A percentile compares a stretch with the other conserved stretches of the same genome.
Conservation (phyloP, 2,329 filamentous ascomycete species). For the Aspergillus amoenus region DNA sequence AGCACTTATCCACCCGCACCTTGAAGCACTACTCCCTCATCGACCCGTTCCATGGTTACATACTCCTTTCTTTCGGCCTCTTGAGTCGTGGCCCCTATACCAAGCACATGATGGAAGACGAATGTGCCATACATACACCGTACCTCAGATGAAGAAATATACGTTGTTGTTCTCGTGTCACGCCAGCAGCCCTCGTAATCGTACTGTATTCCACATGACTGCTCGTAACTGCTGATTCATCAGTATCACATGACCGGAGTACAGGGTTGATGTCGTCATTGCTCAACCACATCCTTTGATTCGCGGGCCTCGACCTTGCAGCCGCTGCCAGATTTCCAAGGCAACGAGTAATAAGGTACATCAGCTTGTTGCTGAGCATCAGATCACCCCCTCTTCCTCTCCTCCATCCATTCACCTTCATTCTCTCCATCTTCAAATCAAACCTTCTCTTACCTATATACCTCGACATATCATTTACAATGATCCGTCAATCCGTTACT, state of each 20-base stretch:
- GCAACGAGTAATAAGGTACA: conserved; percentile 8
- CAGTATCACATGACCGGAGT: neutral
- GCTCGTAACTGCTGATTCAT: neutral
- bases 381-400: conserved; percentile 5
- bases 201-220: neutral
- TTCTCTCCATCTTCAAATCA: neutral
- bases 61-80: neutral
- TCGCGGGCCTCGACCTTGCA: neutral
- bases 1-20: neutral
- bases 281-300: neutral
- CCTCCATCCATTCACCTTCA: conserved; percentile 2
- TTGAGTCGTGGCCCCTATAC: neutral
- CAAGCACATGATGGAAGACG: neutral
- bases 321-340: conserved; percentile 5
- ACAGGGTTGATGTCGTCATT: neutral
- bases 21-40: neutral
- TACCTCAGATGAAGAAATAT: neutral
- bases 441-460: neutral
- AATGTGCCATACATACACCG: neutral
- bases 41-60: conserved; percentile 2
- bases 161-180: neutral
- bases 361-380: neutral
- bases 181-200: neutral
- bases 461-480: conserved; percentile 39
- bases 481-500: conserved; percentile 67